A percentile compares a stretch with the other conserved stretches of the same genome.
Evolutionary conservation across 1,284 basidiomycete genomes (phyloP).

Genomic region (Apiotrichum mycotoxinovorans): DNA sequence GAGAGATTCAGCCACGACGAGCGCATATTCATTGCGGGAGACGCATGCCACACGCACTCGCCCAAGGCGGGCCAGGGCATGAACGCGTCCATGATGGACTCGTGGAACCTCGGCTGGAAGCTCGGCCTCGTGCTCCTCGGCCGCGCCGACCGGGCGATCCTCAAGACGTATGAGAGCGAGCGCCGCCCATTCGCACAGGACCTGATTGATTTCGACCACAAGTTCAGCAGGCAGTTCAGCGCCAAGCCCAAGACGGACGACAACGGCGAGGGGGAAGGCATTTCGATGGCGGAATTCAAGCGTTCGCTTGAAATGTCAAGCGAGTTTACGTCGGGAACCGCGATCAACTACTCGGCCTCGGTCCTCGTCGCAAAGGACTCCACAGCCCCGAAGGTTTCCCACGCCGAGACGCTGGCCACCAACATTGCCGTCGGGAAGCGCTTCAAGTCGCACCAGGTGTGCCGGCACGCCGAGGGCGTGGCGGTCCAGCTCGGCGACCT

Average conservation of each 20-base stretch:
- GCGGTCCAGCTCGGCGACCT: slow-evolving; percentile 67
- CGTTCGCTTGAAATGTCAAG: slow-evolving; percentile 11
- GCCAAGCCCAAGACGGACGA: slow-evolving; percentile 53
- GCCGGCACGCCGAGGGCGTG: slow-evolving; percentile 62
- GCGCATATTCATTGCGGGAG: slow-evolving; percentile 39
- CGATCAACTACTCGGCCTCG: slow-evolving; percentile 46
- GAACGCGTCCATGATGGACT: slow-evolving; percentile 38
- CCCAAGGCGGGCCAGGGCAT: slow-evolving; percentile 42
- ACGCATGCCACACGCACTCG: slow-evolving; percentile 39
- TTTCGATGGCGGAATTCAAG: slow-evolving; percentile 51
- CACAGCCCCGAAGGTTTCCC: slow-evolving; percentile 1
- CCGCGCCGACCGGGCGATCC: slow-evolving; percentile 61
- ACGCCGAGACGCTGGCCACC: slow-evolving; percentile 6
- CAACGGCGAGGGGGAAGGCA: slow-evolving; percentile 48
- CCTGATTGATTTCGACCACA: slow-evolving; percentile 72
- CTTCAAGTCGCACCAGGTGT: slow-evolving; percentile 41
- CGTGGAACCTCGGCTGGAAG: slow-evolving; percentile 53
- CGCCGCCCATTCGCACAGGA: slow-evolving; percentile 53
- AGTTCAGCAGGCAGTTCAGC: slow-evolving; percentile 71
- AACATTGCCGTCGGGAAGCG: slow-evolving; percentile 59
- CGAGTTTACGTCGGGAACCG: slow-evolving; percentile 22
- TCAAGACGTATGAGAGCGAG: slow-evolving; percentile 56
- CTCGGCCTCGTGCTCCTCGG: slow-evolving; percentile 55
- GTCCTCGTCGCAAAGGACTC: slow-evolving; percentile 5
- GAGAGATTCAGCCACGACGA: slow-evolving; percentile 17